phyloP scores from a whole-genome alignment of 2,329 filamentous ascomycete species.

The Magnaporthales sp. region DNA sequence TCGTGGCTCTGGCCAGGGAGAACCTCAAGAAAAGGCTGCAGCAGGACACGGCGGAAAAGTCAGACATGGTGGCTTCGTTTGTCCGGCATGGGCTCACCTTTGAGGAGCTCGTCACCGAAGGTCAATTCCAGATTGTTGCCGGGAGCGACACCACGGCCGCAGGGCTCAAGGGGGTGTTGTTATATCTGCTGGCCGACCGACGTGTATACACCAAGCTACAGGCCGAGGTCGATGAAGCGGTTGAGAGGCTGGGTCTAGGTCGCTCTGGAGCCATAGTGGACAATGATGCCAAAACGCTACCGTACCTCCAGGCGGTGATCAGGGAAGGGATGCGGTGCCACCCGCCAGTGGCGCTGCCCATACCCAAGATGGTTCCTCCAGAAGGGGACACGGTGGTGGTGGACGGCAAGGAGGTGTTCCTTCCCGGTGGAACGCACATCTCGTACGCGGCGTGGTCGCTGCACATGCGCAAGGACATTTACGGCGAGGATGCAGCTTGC shows the following conservation, averaged over 20 bases:
- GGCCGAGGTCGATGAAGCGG: constrained; percentile 8
- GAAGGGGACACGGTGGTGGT: constrained; percentile 18
- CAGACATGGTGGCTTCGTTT: constrained; percentile 6
- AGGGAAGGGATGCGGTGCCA: constrained; percentile 28
- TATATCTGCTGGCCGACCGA: constrained; percentile 11
- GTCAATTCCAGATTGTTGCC: constrained; percentile 20
- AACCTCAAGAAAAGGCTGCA: background rate
- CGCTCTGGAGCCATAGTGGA: constrained; percentile 6
- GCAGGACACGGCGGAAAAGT: background rate
- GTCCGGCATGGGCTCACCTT: constrained; percentile 3
- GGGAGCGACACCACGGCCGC: constrained; percentile 44
- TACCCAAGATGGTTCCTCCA: constrained; percentile 17
- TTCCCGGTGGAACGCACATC: constrained; percentile 23
- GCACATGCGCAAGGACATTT: constrained; percentile 7
- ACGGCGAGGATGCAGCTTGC: constrained; percentile 25
- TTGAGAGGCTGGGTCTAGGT: background rate
- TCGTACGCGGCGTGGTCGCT: constrained; percentile 9
- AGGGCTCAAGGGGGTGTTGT: constrained; percentile 30
- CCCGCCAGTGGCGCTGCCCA: constrained; percentile 18
- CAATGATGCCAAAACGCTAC: constrained; percentile 13
- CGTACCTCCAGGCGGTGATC: constrained; percentile 28
- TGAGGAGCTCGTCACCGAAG: constrained; percentile 1
- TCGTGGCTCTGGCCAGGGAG: background rate
- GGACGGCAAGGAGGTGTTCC: constrained; percentile 16
- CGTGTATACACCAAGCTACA: constrained; percentile 9